These are phyloP conservation scores for Halenospora varia DNA, from an alignment of 495 filamentous ascomycete species.

Conservation along the genomic window DNA sequence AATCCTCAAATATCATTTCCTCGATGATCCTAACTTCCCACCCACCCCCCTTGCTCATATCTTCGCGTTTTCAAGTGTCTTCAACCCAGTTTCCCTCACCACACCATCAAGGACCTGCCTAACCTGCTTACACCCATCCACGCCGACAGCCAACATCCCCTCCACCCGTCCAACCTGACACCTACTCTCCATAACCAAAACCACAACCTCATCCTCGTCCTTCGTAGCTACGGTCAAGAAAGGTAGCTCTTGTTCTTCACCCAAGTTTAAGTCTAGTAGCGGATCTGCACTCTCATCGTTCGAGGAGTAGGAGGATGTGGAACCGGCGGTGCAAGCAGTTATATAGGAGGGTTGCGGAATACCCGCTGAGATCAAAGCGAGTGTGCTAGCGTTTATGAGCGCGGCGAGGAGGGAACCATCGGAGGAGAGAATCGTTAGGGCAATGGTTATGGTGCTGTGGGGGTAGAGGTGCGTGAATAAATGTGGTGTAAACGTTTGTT, in stretches of 20 bases:
- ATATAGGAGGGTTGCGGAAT: slow-evolving; percentile 92
- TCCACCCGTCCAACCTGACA: slow-evolving; percentile 75
- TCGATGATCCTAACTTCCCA: no score
- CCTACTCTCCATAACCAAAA: slow-evolving; percentile 79
- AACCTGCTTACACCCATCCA: slow-evolving; percentile 88
- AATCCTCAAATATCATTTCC: no score
- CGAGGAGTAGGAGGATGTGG: slow-evolving; percentile 61
- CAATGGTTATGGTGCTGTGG: slow-evolving; percentile 76
- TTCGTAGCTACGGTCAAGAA: slow-evolving; percentile 81
- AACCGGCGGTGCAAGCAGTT: slow-evolving; percentile 80
- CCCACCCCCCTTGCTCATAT: slow-evolving; percentile 1
- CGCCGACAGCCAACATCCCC: slow-evolving; percentile 84
- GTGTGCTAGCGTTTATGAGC: slow-evolving; percentile 84
- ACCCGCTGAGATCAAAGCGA: slow-evolving; percentile 91
- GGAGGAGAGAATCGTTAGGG: slow-evolving; percentile 80
- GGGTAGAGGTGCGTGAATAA: slow-evolving; percentile 88
- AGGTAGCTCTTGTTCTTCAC: slow-evolving; percentile 88
- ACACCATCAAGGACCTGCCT: slow-evolving; percentile 70
- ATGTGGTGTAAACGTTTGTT: slow-evolving; percentile 64
- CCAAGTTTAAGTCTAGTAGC: slow-evolving; percentile 77
- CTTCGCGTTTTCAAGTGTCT: slow-evolving; percentile 48
- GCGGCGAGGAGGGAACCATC: slow-evolving; percentile 90
- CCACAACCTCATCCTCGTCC: slow-evolving; percentile 69
- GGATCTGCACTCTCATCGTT: slow-evolving; percentile 73
- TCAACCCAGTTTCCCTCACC: slow-evolving; percentile 60